Evolutionary conservation across 345 rosid species (phyloP).

Genomic region (Hibiscus tridactylites): DNA sequence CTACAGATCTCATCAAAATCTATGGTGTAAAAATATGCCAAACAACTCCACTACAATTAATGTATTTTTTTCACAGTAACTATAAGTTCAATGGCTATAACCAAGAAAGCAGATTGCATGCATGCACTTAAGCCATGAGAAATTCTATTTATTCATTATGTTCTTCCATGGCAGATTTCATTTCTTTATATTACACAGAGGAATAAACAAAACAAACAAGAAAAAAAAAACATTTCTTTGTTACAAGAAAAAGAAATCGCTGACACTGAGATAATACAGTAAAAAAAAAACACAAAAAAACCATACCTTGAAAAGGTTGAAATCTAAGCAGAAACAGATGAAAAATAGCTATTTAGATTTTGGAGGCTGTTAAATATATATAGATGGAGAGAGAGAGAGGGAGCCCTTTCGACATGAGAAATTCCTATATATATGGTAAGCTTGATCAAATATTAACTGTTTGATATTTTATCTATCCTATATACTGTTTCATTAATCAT

Average conservation of each 20-base stretch:
- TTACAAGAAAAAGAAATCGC: background rate
- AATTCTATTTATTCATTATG: background rate
- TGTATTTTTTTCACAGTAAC: background rate
- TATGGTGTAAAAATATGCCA: background rate
- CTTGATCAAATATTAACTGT: background rate
- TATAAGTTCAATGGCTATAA: no score
- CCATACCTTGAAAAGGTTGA: slow-evolving; percentile 1
- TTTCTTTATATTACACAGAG: background rate
- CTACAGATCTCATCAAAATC: background rate
- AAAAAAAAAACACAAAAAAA: background rate
- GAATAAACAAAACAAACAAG: background rate
- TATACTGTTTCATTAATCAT: no score
- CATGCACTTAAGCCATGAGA: background rate
- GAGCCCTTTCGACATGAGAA: background rate
- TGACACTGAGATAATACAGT: background rate
- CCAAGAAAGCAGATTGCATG: background rate
- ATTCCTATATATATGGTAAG: background rate
- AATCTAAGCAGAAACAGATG: background rate
- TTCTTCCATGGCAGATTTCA: background rate
- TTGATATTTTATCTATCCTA: no score
- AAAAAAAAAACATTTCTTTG: background rate
- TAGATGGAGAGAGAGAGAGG: background rate
- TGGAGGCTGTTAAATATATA: background rate
- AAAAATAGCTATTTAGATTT: background rate
- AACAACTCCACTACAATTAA: background rate